phyloP scores from a whole-genome alignment of 495 filamentous ascomycete genomes.

The Rusavskia elegans region DNA sequence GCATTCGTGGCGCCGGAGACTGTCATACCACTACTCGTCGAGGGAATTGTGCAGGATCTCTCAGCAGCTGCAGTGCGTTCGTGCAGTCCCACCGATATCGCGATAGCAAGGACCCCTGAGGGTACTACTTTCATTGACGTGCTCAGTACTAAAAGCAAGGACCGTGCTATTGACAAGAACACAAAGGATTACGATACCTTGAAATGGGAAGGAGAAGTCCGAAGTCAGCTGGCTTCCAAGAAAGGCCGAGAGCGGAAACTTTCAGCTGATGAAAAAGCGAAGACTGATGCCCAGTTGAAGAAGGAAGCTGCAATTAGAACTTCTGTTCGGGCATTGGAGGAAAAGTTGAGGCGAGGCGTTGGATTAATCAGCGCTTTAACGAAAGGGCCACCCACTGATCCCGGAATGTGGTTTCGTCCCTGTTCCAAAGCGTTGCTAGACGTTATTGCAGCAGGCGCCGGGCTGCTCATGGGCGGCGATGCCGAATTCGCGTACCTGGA shows the following conservation, averaged over 20 bases:
- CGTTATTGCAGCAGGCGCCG: slow-evolving; percentile 61
- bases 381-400: slow-evolving; percentile 68
- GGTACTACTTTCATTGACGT: slow-evolving; percentile 83
- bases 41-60: slow-evolving; percentile 56
- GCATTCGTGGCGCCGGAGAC: slow-evolving; percentile 82
- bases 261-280: slow-evolving; percentile 70
- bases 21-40: slow-evolving; percentile 59
- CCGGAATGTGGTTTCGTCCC: slow-evolving; percentile 70
- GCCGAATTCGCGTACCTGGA: slow-evolving; percentile 68
- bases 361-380: slow-evolving; percentile 72
- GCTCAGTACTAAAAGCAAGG: slow-evolving; percentile 57
- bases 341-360: slow-evolving; percentile 59
- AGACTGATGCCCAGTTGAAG: slow-evolving; percentile 76
- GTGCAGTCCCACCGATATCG: slow-evolving; percentile 73
- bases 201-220: slow-evolving; percentile 94
- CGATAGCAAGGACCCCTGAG: slow-evolving; percentile 77
- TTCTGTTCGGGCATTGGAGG: slow-evolving; percentile 48
- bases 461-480: slow-evolving; percentile 58
- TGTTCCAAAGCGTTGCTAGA: slow-evolving; percentile 55
- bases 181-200: slow-evolving; percentile 84
- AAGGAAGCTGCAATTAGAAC: slow-evolving; percentile 71
- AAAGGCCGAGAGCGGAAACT: slow-evolving; percentile 87
- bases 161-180: slow-evolving; percentile 57
- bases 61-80: slow-evolving; percentile 44
- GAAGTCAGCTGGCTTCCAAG: slow-evolving; percentile 75